A percentile compares a stretch with the other conserved stretches of the same genome.
Evolutionary conservation across 306 rosid genomes (phyloP).

Genomic region (Cucurbita pepo): DNA sequence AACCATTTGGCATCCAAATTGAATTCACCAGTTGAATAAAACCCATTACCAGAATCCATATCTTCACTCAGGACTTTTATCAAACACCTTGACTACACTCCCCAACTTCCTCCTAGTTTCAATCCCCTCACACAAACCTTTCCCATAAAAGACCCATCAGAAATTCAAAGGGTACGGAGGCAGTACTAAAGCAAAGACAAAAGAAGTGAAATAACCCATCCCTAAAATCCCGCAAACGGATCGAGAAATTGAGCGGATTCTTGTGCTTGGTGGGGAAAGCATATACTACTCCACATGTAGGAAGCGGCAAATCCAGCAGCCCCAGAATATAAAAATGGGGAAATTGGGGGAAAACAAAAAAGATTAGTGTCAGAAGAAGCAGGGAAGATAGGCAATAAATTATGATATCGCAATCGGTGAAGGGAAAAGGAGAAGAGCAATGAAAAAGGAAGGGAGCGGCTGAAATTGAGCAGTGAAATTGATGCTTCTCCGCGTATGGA

Average conservation of each 20-base stretch:
- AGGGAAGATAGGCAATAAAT: slow-evolving; percentile 1
- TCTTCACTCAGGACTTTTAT: slow-evolving; percentile 1
- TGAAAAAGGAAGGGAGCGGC: slow-evolving; percentile 10
- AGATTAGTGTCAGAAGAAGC: slow-evolving; percentile 27
- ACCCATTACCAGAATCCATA: slow-evolving; percentile 93
- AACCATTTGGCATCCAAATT: slow-evolving; percentile 31
- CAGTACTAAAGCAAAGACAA: not conserved
- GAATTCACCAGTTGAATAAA: slow-evolving; percentile 18
- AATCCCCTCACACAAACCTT: not conserved
- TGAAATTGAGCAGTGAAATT: slow-evolving; percentile 16
- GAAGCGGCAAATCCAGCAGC: slow-evolving; percentile 32
- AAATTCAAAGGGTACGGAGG: not conserved
- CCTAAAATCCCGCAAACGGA: slow-evolving; percentile 34
- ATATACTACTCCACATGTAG: slow-evolving; percentile 40
- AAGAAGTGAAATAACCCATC: slow-evolving; percentile 29
- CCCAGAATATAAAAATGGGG: slow-evolving; percentile 16
- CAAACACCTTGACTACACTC: not conserved
- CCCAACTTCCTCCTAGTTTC: not conserved
- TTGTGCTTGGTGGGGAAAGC: slow-evolving; percentile 38
- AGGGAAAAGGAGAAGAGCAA: slow-evolving; percentile 5
- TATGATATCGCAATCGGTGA: not conserved
- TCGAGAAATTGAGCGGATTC: slow-evolving; percentile 25
- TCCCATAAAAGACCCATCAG: not conserved
- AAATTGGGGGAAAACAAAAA: slow-evolving; percentile 7
- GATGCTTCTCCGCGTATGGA: slow-evolving; percentile 33